Evolutionary conservation across 805 yeast species (phyloP), one percentile per base, ranked within the genome.

Genomic region (Metschnikowia kofuensis): DNA sequence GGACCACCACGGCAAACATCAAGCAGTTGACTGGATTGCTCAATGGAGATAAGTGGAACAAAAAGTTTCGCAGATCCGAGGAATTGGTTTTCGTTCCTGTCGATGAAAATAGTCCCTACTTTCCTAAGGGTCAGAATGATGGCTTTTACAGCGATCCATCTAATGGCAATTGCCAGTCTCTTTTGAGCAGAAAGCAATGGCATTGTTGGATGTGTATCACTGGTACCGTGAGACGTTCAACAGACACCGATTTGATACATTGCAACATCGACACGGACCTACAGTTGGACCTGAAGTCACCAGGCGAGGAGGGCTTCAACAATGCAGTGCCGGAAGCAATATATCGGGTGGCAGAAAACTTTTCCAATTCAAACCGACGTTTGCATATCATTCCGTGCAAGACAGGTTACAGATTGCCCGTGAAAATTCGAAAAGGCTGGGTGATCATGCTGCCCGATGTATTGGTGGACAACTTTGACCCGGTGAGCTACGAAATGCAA

Each of bases 191-290:
- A 50, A 83, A 87, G 66, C 94, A 87, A 67, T 91, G 97, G 96
- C 97, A 92, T 68, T 91, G 97, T 60, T 87, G 96, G 87, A 90
- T 91, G 97, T 92, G 97, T 58, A 87, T 91, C 45, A 91, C 96
- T 2, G 97, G 97, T 2, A 91, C 97, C 0, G 92, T 91, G 7
- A 76, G 96, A 61, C 77, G 97, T 59, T 81, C 95, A 2, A 82
- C 84, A 0, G 97, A 91, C 67, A 79, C 79, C 12, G 90, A 88
- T 64, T 73, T 91, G 50, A 90, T 91, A 52, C 95, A 91, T 64
- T 92, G 97, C 69, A 91, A 91, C 61, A 82, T 91, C 36, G 96
- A 91, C 60, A 90, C 97, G 0, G 97, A 91, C 66, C 74, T 91
- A 44, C 84, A 83, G 51, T 77, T 91, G 52, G 96, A 89, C 61